A percentile compares a stretch with the other conserved stretches of the same genome.
phyloP scores from a whole-genome alignment of 306 rosid species.

The Psophocarpus tetragonolobus region DNA sequence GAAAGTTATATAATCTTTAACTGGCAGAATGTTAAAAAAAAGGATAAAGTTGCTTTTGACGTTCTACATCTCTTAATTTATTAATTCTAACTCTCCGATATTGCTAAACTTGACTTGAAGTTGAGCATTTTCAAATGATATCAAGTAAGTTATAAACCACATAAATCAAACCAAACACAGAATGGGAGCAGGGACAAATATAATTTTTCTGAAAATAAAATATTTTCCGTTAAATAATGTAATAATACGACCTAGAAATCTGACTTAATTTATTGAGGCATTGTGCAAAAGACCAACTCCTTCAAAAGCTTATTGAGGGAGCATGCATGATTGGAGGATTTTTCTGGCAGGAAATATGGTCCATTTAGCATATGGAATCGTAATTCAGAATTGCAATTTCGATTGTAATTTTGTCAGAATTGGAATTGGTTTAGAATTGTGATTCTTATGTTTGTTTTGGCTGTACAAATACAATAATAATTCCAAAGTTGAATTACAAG shows the following conservation, averaged over 20 bases:
- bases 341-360: not conserved
- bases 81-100: not conserved
- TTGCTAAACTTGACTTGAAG: not conserved
- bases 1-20: not conserved
- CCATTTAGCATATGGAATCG: not conserved
- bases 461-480: no score
- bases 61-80: not conserved
- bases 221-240: not conserved
- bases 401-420: not conserved
- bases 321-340: not conserved
- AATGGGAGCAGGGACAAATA: not conserved
- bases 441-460: not conserved
- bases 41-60: slow-evolving; percentile 4
- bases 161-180: not conserved
- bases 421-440: not conserved
- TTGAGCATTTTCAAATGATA: not conserved
- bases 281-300: not conserved
- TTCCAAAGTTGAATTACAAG: not conserved
- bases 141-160: not conserved
- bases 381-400: not conserved
- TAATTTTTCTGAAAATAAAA: not conserved
- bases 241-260: not conserved
- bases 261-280: not conserved
- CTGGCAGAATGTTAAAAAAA: not conserved
- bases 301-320: not conserved